Base-by-base conservation (phyloP, 129 eudicot species). In the Pulicaria dysenterica region DNA sequence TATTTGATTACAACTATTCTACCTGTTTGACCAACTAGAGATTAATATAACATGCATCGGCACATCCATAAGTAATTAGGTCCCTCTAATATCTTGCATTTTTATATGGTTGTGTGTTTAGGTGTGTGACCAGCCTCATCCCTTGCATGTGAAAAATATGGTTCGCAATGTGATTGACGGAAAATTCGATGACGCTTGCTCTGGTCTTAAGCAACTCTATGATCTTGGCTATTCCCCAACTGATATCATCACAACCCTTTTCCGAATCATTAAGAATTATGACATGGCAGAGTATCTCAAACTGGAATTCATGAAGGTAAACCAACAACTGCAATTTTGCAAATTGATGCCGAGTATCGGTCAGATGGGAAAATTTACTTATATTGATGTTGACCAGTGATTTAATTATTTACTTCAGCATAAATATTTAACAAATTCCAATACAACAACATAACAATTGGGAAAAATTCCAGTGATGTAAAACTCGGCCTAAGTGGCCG, bases 91-190 rank as follows among this genome's bases (percentile, higher is more conserved):
- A 7, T 38, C 1, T 61, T 14, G 62, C 13, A 4, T 8, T 7
- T 14, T 49, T 43, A 62, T 47, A 39, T 70, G 34, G 39, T 45
- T 44, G 59, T 10, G 12, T 39, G 72, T 79, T 65, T 76, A 90
- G 99, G 99, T 94, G 16, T 94, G 99, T 57, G 99, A 94, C 77
- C 99, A 94, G 79, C 99, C 99, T 67, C 99, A 94, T 78, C 99
- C 97, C 24, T 84, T 94, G 87, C 97, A 87, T 15, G 96, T 94
- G 80, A 94, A 94, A 69, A 94, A 86, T 60, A 94, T 94, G 91
- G 88, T 94, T 17, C 91, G 99, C 58, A 85, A 90, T 64, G 82
- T 94, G 15, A 79, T 90, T 1, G 97, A 94, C 71, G 99, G 99
- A 41, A 90, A 87, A 63, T 94, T 94, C 39, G 99, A 94, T 41